phyloP scores from a whole-genome alignment of 805 yeast genomes.

The Ogataea paraovalis region DNA sequence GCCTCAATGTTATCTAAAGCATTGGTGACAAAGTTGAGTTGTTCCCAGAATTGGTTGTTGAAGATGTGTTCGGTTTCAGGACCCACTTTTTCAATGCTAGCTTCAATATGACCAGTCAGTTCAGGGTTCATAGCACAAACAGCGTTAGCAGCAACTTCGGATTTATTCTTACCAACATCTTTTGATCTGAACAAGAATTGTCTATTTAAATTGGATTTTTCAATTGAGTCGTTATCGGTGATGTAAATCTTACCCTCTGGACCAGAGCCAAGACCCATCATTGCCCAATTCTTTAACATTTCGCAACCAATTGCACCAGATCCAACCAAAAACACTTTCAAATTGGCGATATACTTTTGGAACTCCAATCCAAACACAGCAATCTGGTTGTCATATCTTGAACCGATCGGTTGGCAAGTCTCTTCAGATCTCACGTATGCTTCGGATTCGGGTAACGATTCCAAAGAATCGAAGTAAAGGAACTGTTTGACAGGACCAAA shows the following conservation, averaged over 20 bases:
- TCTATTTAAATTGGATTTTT: slow-evolving; percentile 91
- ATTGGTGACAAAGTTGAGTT: slow-evolving; percentile 85
- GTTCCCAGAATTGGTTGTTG: slow-evolving; percentile 79
- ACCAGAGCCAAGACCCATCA: slow-evolving; percentile 93
- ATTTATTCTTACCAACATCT: slow-evolving; percentile 89
- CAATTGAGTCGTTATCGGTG: slow-evolving; percentile 94
- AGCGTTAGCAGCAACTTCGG: slow-evolving; percentile 86
- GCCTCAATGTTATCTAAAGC: slow-evolving; percentile 98
- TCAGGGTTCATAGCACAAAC: slow-evolving; percentile 84
- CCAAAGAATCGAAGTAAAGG: slow-evolving; percentile 90
- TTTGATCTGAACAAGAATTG: slow-evolving; percentile 92
- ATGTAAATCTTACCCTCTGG: slow-evolving; percentile 78
- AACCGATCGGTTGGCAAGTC: slow-evolving; percentile 66
- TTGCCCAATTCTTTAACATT: slow-evolving; percentile 97
- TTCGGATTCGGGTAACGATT: slow-evolving; percentile 69
- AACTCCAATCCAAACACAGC: slow-evolving; percentile 86
- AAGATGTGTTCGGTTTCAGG: slow-evolving; percentile 86
- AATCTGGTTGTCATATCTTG: slow-evolving; percentile 92
- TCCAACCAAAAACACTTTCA: slow-evolving; percentile 88
- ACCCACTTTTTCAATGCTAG: slow-evolving; percentile 85
- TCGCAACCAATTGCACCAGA: slow-evolving; percentile 99
- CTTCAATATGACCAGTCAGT: slow-evolving; percentile 68
- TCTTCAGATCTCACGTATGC: slow-evolving; percentile 61
- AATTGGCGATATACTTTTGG: slow-evolving; percentile 69
- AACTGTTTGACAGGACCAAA: slow-evolving; percentile 91